Evolutionary conservation across 2,329 filamentous ascomycete species (phyloP).

Genomic region (Sclerotinia spermophila): DNA sequence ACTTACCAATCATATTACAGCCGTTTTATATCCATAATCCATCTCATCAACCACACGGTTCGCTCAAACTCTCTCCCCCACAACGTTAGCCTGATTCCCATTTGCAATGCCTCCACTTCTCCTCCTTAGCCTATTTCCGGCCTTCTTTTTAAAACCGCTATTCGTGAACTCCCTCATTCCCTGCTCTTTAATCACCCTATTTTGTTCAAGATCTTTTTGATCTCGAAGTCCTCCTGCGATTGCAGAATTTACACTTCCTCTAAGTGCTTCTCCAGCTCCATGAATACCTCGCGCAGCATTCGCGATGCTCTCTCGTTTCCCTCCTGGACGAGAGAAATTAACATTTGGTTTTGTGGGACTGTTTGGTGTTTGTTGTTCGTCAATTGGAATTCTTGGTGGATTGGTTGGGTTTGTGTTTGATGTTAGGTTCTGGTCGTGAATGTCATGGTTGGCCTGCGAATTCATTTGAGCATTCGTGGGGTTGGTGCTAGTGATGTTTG

Average conservation of each 20-base stretch:
- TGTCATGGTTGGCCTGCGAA: background rate
- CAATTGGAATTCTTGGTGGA: slow-evolving; percentile 2
- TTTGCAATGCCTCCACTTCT: background rate
- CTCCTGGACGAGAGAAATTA: slow-evolving; percentile 16
- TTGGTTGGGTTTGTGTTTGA: background rate
- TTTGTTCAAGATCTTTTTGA: slow-evolving; percentile 5
- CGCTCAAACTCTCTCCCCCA: background rate
- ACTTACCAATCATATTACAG: background rate
- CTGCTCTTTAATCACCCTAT: slow-evolving; percentile 12
- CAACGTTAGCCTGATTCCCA: background rate
- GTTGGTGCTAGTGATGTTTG: background rate
- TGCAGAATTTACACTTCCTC: slow-evolving; percentile 11
- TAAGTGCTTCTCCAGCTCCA: slow-evolving; percentile 15
- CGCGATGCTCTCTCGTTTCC: background rate
- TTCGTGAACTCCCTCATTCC: slow-evolving; percentile 9
- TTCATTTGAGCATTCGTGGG: background rate
- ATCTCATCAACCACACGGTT: background rate
- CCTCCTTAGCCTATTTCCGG: slow-evolving; percentile 63
- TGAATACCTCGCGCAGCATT: slow-evolving; percentile 14
- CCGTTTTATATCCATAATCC: background rate
- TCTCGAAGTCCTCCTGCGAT: slow-evolving; percentile 16
- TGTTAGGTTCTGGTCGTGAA: background rate
- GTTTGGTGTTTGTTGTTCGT: background rate
- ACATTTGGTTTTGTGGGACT: background rate
- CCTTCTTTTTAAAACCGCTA: slow-evolving; percentile 92